Conservation (phyloP, 2,329 filamentous ascomycete genomes). For the Herpomyces periplanetae region DNA sequence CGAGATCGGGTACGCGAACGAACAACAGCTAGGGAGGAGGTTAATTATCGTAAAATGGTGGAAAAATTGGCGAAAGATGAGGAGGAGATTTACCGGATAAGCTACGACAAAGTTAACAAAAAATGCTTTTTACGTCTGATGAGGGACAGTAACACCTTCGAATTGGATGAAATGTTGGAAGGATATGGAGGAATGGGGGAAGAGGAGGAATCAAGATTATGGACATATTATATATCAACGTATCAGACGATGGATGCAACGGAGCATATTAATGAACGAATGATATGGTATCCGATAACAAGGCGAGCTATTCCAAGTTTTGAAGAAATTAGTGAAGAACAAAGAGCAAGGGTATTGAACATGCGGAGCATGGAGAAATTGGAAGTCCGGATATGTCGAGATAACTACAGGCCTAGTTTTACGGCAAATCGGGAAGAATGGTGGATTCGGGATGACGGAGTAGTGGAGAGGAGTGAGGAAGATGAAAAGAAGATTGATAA, state of each 20-base stretch:
- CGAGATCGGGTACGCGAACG: conserved; percentile 40
- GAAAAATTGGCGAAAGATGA: conserved; percentile 74
- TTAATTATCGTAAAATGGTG: conserved; percentile 57
- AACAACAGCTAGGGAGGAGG: conserved; percentile 60
- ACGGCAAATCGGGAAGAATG: conserved; percentile 9
- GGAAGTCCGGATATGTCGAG: conserved; percentile 10
- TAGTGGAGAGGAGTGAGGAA: conserved; percentile 6
- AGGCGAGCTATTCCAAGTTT: neutral
- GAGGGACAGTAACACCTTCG: conserved; percentile 38
- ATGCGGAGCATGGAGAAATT: conserved; percentile 8
- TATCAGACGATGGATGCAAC: conserved; percentile 65
- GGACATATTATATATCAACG: conserved; percentile 84
- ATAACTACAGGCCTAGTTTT: conserved; percentile 10
- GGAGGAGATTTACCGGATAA: conserved; percentile 60
- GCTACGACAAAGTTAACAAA: conserved; percentile 15
- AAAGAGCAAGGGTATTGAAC: neutral
- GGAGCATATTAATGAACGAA: conserved; percentile 9
- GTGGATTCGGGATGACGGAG: conserved; percentile 8
- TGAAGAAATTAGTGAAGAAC: neutral
- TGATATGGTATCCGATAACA: conserved; percentile 4
- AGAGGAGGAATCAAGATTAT: too few species aligned
- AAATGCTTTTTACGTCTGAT: conserved; percentile 27
- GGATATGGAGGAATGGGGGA: conserved; percentile 16
- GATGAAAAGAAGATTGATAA: conserved; percentile 7
- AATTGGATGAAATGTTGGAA: conserved; percentile 22